Percentiles rank a stretch among this genome's conserved stretches.
Evolutionary conservation across 352 stramenopile species (phyloP).

Genomic region (Plasmopara viticola): DNA sequence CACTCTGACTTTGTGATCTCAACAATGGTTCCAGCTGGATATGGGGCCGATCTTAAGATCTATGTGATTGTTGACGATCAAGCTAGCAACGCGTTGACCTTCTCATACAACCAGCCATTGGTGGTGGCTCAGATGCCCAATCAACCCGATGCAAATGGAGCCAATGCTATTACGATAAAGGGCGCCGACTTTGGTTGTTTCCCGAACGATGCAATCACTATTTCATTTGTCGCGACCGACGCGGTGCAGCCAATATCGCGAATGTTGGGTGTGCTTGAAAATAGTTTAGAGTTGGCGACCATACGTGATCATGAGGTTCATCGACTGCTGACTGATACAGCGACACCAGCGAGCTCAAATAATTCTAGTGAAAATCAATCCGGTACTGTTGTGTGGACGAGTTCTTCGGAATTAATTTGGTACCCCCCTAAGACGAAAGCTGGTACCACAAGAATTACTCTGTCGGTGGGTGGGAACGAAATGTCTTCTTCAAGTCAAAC

Average conservation of each 20-base stretch:
- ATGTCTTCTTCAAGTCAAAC: slow-evolving; percentile 55
- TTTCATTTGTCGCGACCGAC: slow-evolving; percentile 29
- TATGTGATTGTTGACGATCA: slow-evolving; percentile 46
- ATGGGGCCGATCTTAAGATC: slow-evolving; percentile 33
- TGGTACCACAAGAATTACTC: slow-evolving; percentile 41
- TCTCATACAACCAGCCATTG: slow-evolving; percentile 57
- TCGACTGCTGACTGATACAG: slow-evolving; percentile 7
- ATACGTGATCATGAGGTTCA: slow-evolving; percentile 2
- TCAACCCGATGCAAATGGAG: slow-evolving; percentile 54
- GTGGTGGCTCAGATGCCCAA: slow-evolving; percentile 57
- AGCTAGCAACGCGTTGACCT: slow-evolving; percentile 40
- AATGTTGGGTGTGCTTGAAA: slow-evolving; percentile 3
- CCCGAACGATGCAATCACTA: slow-evolving; percentile 45
- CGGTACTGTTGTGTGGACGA: slow-evolving; percentile 43
- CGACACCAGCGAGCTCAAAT: slow-evolving; percentile 4
- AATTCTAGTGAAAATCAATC: slow-evolving; percentile 20
- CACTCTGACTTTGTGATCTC: slow-evolving; percentile 49
- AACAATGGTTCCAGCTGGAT: slow-evolving; percentile 40
- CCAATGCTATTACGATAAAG: slow-evolving; percentile 51
- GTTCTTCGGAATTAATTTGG: slow-evolving; percentile 40
- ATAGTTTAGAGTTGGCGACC: not conserved
- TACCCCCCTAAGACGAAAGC: slow-evolving; percentile 53
- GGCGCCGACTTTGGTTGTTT: slow-evolving; percentile 64
- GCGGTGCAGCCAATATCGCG: slow-evolving; percentile 14
- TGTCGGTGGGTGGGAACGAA: slow-evolving; percentile 52